These are phyloP conservation scores for Striga hermonthica DNA, from an alignment of 305 asterid species.

Conservation along the genomic window DNA sequence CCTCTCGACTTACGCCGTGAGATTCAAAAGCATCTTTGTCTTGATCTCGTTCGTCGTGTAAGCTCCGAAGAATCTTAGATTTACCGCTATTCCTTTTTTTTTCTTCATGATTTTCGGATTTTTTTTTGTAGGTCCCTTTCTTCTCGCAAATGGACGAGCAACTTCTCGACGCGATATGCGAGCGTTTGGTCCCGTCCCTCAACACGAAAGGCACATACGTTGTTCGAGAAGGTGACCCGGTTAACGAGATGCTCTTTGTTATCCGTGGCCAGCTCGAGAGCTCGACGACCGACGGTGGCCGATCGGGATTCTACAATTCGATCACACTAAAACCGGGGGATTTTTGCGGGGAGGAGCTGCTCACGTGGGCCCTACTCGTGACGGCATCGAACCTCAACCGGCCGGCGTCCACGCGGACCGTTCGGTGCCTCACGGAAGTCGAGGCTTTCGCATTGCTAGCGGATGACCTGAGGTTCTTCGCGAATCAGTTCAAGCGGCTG, in stretches of 20 bases:
- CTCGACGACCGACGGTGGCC: constrained; percentile 84
- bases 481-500: constrained; percentile 66
- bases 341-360: constrained; percentile 83
- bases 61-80: too few species aligned
- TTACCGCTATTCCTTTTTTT: neutral
- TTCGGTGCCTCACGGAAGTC: constrained; percentile 60
- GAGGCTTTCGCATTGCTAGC: constrained; percentile 83
- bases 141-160: constrained; percentile 87
- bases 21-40: constrained; percentile 83
- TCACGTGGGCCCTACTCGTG: constrained; percentile 75
- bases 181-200: constrained; percentile 68
- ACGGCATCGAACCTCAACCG: constrained; percentile 47
- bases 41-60: constrained; percentile 86
- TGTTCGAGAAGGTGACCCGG: constrained; percentile 87
- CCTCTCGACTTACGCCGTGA: constrained; percentile 74
- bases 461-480: constrained; percentile 77
- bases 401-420: constrained; percentile 82
- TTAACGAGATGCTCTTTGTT: constrained; percentile 82
- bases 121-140: constrained; percentile 60
- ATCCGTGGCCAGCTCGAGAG: constrained; percentile 83
- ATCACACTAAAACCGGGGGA: constrained; percentile 73
- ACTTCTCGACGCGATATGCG: constrained; percentile 84
- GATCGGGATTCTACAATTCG: constrained; percentile 80
- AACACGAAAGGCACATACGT: constrained; percentile 69
- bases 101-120: neutral